Base-by-base conservation (phyloP, 2,329 filamentous ascomycete species). In the Trichocomaceae sp. region DNA sequence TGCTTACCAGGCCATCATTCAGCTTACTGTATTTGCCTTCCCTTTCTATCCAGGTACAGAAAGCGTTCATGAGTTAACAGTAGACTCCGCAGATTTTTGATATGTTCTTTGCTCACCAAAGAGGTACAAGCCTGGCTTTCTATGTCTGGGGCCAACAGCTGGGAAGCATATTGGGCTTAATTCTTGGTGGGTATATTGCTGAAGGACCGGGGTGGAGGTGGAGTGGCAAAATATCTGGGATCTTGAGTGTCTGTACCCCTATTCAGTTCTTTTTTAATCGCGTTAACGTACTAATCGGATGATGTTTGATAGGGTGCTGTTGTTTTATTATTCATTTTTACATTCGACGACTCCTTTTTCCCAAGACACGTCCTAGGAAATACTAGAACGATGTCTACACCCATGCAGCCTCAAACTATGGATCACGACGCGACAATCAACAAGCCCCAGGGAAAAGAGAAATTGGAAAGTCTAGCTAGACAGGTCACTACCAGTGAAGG, bases 121-220 rank as follows among this genome's bases (percentile, higher is more conserved):
- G 71, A 7, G 70, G 71, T 5, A 61, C 64, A 0, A 70, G 66
- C 64, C 54, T 71, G n/a, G 63, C 69, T 2, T 61, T 69, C 17
- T 72, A 72, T 45, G 64, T 73, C 8, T 73, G 72, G 56, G 70
- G 70, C 8, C 70, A 73, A 50, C 71, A 73, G 49, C 62, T 72
- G 2, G 70, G 71, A 0, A 69, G 67, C 0, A 72, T 73, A 15
- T 58, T 73, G 3, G 70, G 69, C 0, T 54, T 73, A 2, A 72
- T 73, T 29, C 57, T 69, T 8, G 70, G 70, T 1, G 69, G 70
- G 5, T 67, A 65, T 17, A 72, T 72, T 26, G 65, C 47, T 44
- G 72, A 47, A 63, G 63, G 4, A 61, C 68, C 19, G 4, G 66
- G 67, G 26, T 73, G 70, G 70, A 64, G 69, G 33, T 72, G 70